A percentile compares a stretch with the other conserved stretches of the same genome.
These are phyloP conservation scores for Pyrus hybrid DNA, from an alignment of 331 rosid genomes.

Conservation along the genomic window DNA sequence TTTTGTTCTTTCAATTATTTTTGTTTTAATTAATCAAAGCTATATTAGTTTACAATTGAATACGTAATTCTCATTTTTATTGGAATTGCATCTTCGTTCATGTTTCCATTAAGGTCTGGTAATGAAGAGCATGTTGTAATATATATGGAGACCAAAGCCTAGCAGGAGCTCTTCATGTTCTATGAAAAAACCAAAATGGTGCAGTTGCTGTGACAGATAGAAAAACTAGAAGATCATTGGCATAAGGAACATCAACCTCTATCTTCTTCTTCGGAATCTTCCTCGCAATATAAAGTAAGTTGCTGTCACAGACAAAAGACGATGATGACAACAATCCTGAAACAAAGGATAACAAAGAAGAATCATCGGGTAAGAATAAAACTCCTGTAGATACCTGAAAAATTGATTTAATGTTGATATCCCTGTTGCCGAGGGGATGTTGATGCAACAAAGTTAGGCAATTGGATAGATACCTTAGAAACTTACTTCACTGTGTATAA, in stretches of 20 bases:
- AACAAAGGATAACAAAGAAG: too few species aligned
- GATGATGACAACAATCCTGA: too few species aligned
- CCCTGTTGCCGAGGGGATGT: too few species aligned
- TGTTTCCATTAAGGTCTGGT: constrained; percentile 36
- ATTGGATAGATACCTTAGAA: too few species aligned
- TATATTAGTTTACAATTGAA: background rate
- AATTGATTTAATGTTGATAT: too few species aligned
- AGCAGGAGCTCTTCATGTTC: constrained; percentile 40
- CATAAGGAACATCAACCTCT: constrained; percentile 40
- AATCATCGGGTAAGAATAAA: too few species aligned
- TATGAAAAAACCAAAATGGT: constrained; percentile 31
- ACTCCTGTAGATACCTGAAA: too few species aligned
- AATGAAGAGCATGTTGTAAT: constrained; percentile 33
- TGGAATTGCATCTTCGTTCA: constrained; percentile 4
- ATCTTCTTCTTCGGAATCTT: constrained; percentile 36
- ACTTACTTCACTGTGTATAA: too few species aligned
- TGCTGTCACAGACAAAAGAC: background rate
- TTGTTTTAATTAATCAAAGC: background rate
- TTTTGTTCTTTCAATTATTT: background rate
- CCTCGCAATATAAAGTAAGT: constrained; percentile 33
- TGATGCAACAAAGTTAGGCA: too few species aligned
- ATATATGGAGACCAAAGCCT: constrained; percentile 49
- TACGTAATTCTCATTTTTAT: background rate
- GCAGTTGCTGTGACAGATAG: constrained; percentile 38
- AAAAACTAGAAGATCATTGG: constrained; percentile 44